These are phyloP conservation scores for Parastagonospora avenae DNA, from an alignment of 2,329 filamentous ascomycete species.

Conservation along the genomic window DNA sequence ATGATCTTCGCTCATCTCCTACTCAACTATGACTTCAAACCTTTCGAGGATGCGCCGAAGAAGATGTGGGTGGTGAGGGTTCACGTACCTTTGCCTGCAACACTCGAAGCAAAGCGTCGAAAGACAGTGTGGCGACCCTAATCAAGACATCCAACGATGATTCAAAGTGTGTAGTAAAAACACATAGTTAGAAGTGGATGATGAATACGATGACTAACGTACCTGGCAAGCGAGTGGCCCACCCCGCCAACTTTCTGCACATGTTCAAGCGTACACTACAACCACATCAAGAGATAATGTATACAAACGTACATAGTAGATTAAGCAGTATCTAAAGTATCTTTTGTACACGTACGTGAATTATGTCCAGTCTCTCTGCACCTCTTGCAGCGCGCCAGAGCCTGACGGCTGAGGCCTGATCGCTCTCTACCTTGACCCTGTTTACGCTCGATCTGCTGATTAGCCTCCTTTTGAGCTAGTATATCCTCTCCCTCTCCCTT, in stretches of 20 bases:
- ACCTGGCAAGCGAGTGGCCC: neutral
- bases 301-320: conserved; percentile 16
- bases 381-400: conserved; percentile 12
- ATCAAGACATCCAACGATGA: neutral
- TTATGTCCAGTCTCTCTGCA: conserved; percentile 18
- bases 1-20: conserved; percentile 45
- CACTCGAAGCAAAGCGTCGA: conserved; percentile 14
- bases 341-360: conserved; percentile 15
- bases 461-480: no score
- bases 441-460: no score
- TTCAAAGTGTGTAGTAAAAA: no score
- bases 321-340: no score
- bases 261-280: conserved; percentile 10
- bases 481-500: no score
- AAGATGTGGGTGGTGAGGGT: conserved; percentile 21
- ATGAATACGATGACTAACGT: neutral
- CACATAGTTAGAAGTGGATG: no score
- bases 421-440: no score
- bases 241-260: neutral
- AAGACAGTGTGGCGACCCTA: conserved; percentile 29
- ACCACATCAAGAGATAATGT: conserved; percentile 10
- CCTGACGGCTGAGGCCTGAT: conserved; percentile 12
- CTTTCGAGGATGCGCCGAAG: conserved; percentile 26
- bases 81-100: conserved; percentile 7
- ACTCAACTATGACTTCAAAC: conserved; percentile 46